These are phyloP conservation scores for Thielaviopsis euricoi DNA, from an alignment of 2,329 filamentous ascomycete species.

Conservation along the genomic window DNA sequence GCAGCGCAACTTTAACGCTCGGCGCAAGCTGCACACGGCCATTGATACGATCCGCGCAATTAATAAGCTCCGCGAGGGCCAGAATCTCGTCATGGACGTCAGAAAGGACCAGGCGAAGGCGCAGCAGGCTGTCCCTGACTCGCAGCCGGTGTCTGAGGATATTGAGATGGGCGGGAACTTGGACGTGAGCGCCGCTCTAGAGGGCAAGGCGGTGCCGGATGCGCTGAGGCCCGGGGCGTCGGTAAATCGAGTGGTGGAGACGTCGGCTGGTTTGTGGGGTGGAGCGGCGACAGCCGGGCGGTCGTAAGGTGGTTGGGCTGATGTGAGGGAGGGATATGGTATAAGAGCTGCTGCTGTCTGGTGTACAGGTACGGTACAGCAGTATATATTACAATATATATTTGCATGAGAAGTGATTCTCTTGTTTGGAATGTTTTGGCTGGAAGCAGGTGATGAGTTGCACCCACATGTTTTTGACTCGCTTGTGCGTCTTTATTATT, in stretches of 20 bases:
- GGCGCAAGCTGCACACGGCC: conserved; percentile 50
- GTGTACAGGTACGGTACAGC: no score
- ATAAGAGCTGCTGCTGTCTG: no score
- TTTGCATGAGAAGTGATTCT: no score
- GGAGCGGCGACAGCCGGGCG: conserved; percentile 16
- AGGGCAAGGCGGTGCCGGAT: conserved; percentile 27
- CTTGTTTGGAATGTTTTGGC: no score
- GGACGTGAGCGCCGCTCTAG: conserved; percentile 12
- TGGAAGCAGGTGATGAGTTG: no score
- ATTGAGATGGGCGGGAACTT: conserved; percentile 11
- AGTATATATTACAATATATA: no score
- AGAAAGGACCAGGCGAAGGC: conserved; percentile 2
- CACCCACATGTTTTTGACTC: no score
- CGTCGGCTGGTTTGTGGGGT: conserved; percentile 47
- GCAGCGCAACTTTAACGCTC: conserved; percentile 60
- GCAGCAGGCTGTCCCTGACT: not conserved
- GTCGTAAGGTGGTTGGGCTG: not conserved
- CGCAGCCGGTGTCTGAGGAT: conserved; percentile 9
- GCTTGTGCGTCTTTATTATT: no score
- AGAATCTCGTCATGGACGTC: conserved; percentile 45
- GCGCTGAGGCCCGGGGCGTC: conserved; percentile 37
- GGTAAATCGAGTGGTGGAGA: conserved; percentile 43
- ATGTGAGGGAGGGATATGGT: no score
- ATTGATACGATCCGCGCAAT: conserved; percentile 57
- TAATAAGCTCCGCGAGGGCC: conserved; percentile 51